phyloP scores from a whole-genome alignment of 116 monocot genomes.

The Posidonia oceanica region DNA sequence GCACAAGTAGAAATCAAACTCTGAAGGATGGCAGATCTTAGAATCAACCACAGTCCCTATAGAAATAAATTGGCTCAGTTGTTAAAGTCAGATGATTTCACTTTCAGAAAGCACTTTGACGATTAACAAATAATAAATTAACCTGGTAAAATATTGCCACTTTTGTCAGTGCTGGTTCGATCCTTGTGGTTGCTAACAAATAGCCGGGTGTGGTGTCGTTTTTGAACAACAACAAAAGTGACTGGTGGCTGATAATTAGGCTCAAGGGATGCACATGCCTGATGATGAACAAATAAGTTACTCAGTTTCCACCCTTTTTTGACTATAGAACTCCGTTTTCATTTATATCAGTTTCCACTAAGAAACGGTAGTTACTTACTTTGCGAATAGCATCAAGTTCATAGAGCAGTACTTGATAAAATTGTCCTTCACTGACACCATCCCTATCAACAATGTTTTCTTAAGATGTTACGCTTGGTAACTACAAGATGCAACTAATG shows the following conservation, averaged over 20 bases:
- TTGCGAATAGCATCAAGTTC: slow-evolving; percentile 53
- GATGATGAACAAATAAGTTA: not conserved
- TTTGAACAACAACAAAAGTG: slow-evolving; percentile 79
- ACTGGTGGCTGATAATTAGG: slow-evolving; percentile 70
- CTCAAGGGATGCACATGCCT: slow-evolving; percentile 82
- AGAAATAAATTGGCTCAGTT: not conserved
- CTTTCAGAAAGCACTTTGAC: not conserved
- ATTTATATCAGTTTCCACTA: not conserved
- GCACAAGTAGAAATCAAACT: slow-evolving; percentile 68
- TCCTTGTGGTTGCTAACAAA: slow-evolving; percentile 62
- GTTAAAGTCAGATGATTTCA: not conserved
- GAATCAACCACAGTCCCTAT: slow-evolving; percentile 67
- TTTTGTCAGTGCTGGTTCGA: slow-evolving; percentile 38
- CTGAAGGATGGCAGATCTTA: slow-evolving; percentile 61
- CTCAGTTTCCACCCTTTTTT: not conserved
- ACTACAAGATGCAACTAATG: not conserved
- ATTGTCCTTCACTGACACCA: slow-evolving; percentile 58
- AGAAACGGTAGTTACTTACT: slow-evolving; percentile 12
- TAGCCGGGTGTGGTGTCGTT: slow-evolving; percentile 62
- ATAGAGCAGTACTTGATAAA: slow-evolving; percentile 40
- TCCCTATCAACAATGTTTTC: slow-evolving; percentile 18
- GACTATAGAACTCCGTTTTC: not conserved
- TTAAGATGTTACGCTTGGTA: not conserved
- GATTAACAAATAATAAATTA: not conserved
- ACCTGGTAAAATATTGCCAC: slow-evolving; percentile 70